These are phyloP conservation scores for Hysterium pulicare DNA, from an alignment of 2,329 filamentous ascomycete genomes.

Conservation along the genomic window DNA sequence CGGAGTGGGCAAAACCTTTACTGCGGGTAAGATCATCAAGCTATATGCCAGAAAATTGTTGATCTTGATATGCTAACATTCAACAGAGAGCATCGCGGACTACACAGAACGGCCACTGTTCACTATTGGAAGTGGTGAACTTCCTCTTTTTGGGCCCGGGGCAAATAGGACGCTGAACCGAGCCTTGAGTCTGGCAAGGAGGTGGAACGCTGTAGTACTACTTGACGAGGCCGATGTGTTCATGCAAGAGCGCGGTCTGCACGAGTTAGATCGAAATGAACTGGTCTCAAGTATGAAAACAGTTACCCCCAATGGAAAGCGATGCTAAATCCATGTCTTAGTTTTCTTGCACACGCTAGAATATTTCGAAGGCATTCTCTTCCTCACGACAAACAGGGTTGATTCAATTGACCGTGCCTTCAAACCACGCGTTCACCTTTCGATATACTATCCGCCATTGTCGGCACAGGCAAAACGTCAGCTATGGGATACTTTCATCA, in stretches of 20 bases:
- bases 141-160: conserved; percentile 42
- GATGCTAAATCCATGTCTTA: too few species aligned
- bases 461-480: conserved; percentile 32
- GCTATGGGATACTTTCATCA: conserved; percentile 46
- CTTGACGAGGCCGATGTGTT: conserved; percentile 46
- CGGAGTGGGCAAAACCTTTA: conserved; percentile 50
- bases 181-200: conserved; percentile 48
- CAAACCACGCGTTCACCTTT: conserved; percentile 46
- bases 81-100: conserved; percentile 41
- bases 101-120: conserved; percentile 47
- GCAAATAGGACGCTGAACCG: conserved; percentile 47
- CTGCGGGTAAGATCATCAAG: too few species aligned
- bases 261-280: conserved; percentile 10
- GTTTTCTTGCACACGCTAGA: conserved; percentile 35
- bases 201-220: conserved; percentile 51
- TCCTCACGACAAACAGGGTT: conserved; percentile 41
- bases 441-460: conserved; percentile 42
- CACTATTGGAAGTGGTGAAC: conserved; percentile 46
- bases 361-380: conserved; percentile 39
- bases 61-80: too few species aligned
- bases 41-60: too few species aligned
- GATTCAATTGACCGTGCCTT: conserved; percentile 45
- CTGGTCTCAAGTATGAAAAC: too few species aligned
- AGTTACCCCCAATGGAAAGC: too few species aligned
- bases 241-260: conserved; percentile 6